Conservation (phyloP, 352 stramenopile species). For the Elongisporangium undulatum region DNA sequence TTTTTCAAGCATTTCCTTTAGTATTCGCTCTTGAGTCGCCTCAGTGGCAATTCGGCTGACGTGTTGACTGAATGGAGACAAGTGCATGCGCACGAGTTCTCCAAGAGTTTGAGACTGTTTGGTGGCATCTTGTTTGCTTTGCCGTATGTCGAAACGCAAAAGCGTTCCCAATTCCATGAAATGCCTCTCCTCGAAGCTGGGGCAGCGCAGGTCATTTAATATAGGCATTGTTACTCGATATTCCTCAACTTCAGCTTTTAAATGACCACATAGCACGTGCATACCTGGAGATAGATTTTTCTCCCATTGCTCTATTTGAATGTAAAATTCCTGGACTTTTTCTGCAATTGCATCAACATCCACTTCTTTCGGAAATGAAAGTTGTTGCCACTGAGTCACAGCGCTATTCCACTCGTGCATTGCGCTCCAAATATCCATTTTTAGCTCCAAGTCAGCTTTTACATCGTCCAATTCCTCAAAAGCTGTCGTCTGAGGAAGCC, state of each 20-base stretch:
- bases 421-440: conserved; percentile 79
- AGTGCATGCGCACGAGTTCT: conserved; percentile 74
- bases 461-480: conserved; percentile 82
- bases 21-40: conserved; percentile 77
- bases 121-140: background rate
- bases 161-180: conserved; percentile 47
- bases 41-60: conserved; percentile 85
- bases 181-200: conserved; percentile 64
- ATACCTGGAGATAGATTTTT: conserved; percentile 42
- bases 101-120: conserved; percentile 49
- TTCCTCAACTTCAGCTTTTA: conserved; percentile 77
- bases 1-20: conserved; percentile 90
- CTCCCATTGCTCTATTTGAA: conserved; percentile 46
- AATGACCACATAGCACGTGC: conserved; percentile 31
- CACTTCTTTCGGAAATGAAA: conserved; percentile 55
- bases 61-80: conserved; percentile 64
- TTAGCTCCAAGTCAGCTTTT: conserved; percentile 65
- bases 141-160: conserved; percentile 75
- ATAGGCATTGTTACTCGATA: conserved; percentile 83
- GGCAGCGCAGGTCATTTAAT: conserved; percentile 49
- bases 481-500: conserved; percentile 48
- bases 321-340: conserved; percentile 55
- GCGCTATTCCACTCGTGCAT: conserved; percentile 57
- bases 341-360: conserved; percentile 68
- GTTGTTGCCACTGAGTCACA: conserved; percentile 39